Conservation (phyloP, 495 filamentous ascomycete species). For the Neurospora intermedia region DNA sequence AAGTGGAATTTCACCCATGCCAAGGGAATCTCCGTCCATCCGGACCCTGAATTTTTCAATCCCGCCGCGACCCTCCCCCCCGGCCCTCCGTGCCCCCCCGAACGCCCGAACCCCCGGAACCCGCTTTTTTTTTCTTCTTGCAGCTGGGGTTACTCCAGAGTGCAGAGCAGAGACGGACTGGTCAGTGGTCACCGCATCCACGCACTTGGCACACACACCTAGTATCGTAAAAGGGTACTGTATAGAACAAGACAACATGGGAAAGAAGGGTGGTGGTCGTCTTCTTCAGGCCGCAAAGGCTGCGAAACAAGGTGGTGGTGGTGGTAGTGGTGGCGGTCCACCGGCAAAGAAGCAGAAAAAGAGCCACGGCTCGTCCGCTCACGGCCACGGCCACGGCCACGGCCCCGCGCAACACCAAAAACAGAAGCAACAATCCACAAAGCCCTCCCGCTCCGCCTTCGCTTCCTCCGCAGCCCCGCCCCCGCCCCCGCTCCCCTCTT, state of each 20-base stretch:
- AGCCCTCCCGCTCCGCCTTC: not conserved
- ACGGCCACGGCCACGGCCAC: not conserved
- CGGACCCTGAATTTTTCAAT: not conserved
- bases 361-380: not conserved
- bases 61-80: not conserved
- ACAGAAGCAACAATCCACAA: constrained; percentile 1
- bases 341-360: constrained; percentile 12
- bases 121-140: not conserved
- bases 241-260: not conserved
- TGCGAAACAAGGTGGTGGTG: constrained; percentile 5
- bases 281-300: constrained; percentile 14
- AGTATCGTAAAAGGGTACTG: not conserved
- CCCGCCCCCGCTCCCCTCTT: not conserved
- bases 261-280: constrained; percentile 8
- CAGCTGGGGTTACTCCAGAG: not conserved
- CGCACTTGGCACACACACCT: not conserved
- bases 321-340: not conserved
- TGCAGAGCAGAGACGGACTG: not conserved
- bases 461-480: not conserved
- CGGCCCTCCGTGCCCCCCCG: not conserved
- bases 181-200: not conserved
- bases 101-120: constrained; percentile 2
- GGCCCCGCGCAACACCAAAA: not conserved
- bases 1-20: too few relatives aligned
- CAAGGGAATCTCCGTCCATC: constrained; percentile 3